These are phyloP conservation scores for Monosporascus sp. DNA, from an alignment of 2,329 filamentous ascomycete genomes.

Conservation along the genomic window DNA sequence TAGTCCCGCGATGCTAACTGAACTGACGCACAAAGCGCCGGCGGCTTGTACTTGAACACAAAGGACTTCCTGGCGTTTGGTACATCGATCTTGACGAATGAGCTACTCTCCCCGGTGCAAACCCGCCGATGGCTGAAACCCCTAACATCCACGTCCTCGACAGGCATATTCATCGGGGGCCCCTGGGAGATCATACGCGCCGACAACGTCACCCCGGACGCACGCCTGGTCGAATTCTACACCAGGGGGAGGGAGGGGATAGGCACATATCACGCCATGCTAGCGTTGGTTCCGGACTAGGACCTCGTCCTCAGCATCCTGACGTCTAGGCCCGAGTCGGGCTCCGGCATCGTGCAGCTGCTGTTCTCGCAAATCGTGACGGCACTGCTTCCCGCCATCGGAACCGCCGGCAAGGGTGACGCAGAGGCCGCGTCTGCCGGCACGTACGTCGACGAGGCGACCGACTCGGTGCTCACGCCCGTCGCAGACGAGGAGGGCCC, in stretches of 20 bases:
- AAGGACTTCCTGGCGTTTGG: slow-evolving; percentile 37
- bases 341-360: too few relatives aligned
- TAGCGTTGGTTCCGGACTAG: slow-evolving; percentile 42
- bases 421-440: slow-evolving; percentile 5
- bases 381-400: slow-evolving; percentile 3
- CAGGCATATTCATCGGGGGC: slow-evolving; percentile 34
- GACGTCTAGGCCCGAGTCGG: too few relatives aligned
- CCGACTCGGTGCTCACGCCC: slow-evolving; percentile 4
- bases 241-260: slow-evolving; percentile 40
- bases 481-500: neutral
- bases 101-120: slow-evolving; percentile 32
- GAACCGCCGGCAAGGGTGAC: too few relatives aligned
- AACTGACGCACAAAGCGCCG: slow-evolving; percentile 20
- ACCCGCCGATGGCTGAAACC: slow-evolving; percentile 44
- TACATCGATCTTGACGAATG: slow-evolving; percentile 35
- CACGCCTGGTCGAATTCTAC: slow-evolving; percentile 40
- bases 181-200: slow-evolving; percentile 44
- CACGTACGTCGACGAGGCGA: slow-evolving; percentile 4
- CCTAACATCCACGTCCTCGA: slow-evolving; percentile 30
- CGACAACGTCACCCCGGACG: slow-evolving; percentile 30
- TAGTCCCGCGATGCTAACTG: neutral
- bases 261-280: slow-evolving; percentile 33
- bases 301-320: neutral
- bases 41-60: slow-evolving; percentile 37
- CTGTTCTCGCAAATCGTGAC: slow-evolving; percentile 1